phyloP scores from a whole-genome alignment of 805 yeast species.

The Kodamaea sagamina region DNA sequence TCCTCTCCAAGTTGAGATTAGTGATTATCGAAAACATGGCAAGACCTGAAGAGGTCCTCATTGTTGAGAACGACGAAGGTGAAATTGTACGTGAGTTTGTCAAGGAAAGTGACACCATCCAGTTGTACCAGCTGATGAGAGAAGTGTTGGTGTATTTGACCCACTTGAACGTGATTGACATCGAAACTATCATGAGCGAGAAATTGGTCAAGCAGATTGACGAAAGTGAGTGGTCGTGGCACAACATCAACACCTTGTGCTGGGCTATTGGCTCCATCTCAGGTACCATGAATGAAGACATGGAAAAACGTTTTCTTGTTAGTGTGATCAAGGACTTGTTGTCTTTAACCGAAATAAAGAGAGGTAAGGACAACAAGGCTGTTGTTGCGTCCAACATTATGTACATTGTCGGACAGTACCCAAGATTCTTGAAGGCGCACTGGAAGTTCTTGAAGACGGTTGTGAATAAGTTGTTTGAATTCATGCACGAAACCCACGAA shows the following conservation, averaged over 20 bases:
- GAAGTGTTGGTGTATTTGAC: conserved; percentile 94
- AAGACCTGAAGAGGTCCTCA: conserved; percentile 94
- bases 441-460: conserved; percentile 98
- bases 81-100: conserved; percentile 97
- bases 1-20: conserved; percentile 79
- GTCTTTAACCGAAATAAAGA: conserved; percentile 90
- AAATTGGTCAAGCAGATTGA: conserved; percentile 91
- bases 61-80: conserved; percentile 98
- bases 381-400: conserved; percentile 99
- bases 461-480: conserved; percentile 91
- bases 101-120: conserved; percentile 95
- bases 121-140: conserved; percentile 91
- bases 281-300: conserved; percentile 97
- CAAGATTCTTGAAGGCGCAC: conserved; percentile 94
- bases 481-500: conserved; percentile 99
- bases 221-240: conserved; percentile 99
- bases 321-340: conserved; percentile 89
- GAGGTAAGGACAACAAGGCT: conserved; percentile 97
- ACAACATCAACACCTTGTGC: conserved; percentile 92
- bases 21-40: conserved; percentile 98
- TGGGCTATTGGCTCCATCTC: conserved; percentile 99
- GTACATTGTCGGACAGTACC: conserved; percentile 99
- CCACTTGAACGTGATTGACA: conserved; percentile 91
- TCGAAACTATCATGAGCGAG: conserved; percentile 89
- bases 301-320: conserved; percentile 92